Percentiles rank a stretch among this genome's conserved stretches.
These are phyloP conservation scores for peach (Prunus persica) DNA, from an alignment of 306 rosid species.

Conservation along the genomic window Prunus_persica_NCBIv2 NC_034011.1:23945001-23945500, in stretches of 20 bases:
- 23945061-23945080: conserved; percentile 69
- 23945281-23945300: conserved; percentile 45
- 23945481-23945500: conserved; percentile 29
- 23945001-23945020: conserved; percentile 93
- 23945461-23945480: conserved; percentile 10
- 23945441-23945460: not conserved
- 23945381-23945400: too few species aligned
- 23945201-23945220: conserved; percentile 58
- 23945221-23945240: conserved; percentile 53
- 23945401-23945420: too few species aligned
- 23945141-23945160: conserved; percentile 97
- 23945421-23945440: not conserved
- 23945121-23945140: conserved; percentile 90
- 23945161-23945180: conserved; percentile 89
- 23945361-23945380: not conserved
- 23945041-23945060: conserved; percentile 92
- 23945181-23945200: conserved; percentile 81
- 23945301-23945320: conserved; percentile 44
- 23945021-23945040: conserved; percentile 98
- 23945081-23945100: conserved; percentile 87
- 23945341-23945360: not conserved
- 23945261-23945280: conserved; percentile 29
- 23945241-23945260: conserved; percentile 67
- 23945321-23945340: conserved; percentile 39
- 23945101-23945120: conserved; percentile 92